These are phyloP conservation scores for Flaveria ramosissima DNA, from an alignment of 129 eudicot species.

Conservation along the genomic window DNA sequence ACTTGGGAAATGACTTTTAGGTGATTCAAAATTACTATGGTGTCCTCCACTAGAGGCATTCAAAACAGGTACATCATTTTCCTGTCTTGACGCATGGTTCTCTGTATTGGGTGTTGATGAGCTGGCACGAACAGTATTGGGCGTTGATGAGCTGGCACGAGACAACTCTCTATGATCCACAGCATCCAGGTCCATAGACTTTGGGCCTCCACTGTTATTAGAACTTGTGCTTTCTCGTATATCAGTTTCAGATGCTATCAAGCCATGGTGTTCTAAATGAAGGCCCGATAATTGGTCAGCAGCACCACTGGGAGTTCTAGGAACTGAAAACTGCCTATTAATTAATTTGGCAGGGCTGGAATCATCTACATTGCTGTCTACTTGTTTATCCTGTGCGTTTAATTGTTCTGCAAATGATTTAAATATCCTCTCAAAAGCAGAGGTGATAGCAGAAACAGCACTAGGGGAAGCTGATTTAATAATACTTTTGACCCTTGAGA, in stretches of 20 bases:
- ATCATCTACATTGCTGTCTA: slow-evolving; percentile 42
- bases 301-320: slow-evolving; percentile 41
- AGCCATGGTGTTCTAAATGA: slow-evolving; percentile 45
- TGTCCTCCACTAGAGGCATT: slow-evolving; percentile 45
- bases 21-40: slow-evolving; percentile 53
- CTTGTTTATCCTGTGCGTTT: slow-evolving; percentile 42
- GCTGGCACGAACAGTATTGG: slow-evolving; percentile 29
- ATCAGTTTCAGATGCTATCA: slow-evolving; percentile 39
- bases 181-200: slow-evolving; percentile 55
- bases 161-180: slow-evolving; percentile 52
- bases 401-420: slow-evolving; percentile 59
- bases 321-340: slow-evolving; percentile 42
- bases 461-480: slow-evolving; percentile 57
- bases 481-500: slow-evolving; percentile 56
- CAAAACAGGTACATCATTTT: slow-evolving; percentile 35
- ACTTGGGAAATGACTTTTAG: slow-evolving; percentile 40
- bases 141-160: slow-evolving; percentile 59
- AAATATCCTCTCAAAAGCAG: slow-evolving; percentile 62
- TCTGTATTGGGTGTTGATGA: slow-evolving; percentile 33
- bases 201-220: slow-evolving; percentile 53
- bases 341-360: slow-evolving; percentile 45
- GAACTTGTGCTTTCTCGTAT: slow-evolving; percentile 40
- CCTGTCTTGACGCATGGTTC: slow-evolving; percentile 37
- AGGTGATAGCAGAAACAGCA: slow-evolving; percentile 49
- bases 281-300: slow-evolving; percentile 43